Evolutionary conservation across 257 asterid genomes (phyloP).

Genomic region (Oldenlandia corymbosa): DNA sequence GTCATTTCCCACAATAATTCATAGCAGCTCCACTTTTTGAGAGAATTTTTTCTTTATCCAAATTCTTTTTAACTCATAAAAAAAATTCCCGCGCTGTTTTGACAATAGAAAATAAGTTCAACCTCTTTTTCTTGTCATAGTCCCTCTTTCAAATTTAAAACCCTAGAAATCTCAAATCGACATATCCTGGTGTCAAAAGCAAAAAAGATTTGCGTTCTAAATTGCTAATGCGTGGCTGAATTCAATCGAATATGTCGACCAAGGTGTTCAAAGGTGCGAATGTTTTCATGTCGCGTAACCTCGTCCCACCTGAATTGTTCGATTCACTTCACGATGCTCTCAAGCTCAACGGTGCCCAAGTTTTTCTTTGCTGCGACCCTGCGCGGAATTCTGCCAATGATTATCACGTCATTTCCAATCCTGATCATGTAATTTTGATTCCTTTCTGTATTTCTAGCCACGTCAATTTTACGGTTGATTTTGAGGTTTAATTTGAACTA

Average conservation of each 20-base stretch:
- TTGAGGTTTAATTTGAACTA: slow-evolving; percentile 7
- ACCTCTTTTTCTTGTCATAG: too few relatives aligned
- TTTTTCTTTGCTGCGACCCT: slow-evolving; percentile 86
- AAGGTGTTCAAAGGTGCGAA: slow-evolving; percentile 71
- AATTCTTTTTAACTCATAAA: too few relatives aligned
- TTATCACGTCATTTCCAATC: slow-evolving; percentile 80
- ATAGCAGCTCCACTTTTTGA: too few relatives aligned
- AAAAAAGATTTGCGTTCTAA: too few relatives aligned
- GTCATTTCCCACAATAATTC: too few relatives aligned
- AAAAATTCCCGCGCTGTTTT: too few relatives aligned
- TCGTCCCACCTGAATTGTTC: slow-evolving; percentile 88
- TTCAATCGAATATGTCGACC: slow-evolving; percentile 31
- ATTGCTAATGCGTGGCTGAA: neutral
- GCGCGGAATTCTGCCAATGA: slow-evolving; percentile 65
- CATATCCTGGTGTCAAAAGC: neutral
- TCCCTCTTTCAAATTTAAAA: too few relatives aligned
- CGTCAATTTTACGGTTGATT: slow-evolving; percentile 4
- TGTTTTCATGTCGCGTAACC: slow-evolving; percentile 72
- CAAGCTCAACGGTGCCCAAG: slow-evolving; percentile 82
- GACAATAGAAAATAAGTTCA: too few relatives aligned
- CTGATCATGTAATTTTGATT: slow-evolving; percentile 52
- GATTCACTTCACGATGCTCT: slow-evolving; percentile 92
- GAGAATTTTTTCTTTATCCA: too few relatives aligned
- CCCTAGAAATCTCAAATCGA: too few relatives aligned
- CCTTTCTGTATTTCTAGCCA: neutral